phyloP scores from a whole-genome alignment of 192 early-diverging fungal genomes.

The Linnemannia hyalina region DNA sequence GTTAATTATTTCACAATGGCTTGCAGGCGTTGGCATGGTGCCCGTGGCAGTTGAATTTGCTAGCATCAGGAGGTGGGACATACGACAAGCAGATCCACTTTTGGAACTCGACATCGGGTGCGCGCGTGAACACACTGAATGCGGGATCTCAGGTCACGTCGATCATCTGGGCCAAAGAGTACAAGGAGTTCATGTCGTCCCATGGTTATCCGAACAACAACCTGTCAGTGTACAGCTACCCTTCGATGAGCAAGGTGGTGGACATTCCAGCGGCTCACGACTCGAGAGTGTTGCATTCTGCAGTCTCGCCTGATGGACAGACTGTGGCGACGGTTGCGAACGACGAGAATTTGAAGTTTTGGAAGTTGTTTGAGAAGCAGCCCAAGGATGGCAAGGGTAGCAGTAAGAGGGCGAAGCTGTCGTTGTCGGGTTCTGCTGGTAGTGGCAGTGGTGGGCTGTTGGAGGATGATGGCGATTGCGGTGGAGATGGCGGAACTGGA shows the following conservation, averaged over 20 bases:
- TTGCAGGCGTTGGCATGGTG: slow-evolving; percentile 93
- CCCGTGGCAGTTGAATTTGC: slow-evolving; percentile 85
- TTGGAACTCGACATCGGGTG: slow-evolving; percentile 87
- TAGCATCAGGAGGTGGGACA: slow-evolving; percentile 94
- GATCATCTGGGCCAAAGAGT: slow-evolving; percentile 87
- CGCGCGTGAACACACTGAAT: slow-evolving; percentile 73
- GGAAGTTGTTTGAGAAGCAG: slow-evolving; percentile 85
- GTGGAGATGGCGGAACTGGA: slow-evolving; percentile 9
- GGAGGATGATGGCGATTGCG: not conserved
- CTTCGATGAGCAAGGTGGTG: slow-evolving; percentile 75
- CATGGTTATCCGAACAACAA: slow-evolving; percentile 95
- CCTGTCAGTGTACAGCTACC: slow-evolving; percentile 87
- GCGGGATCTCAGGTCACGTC: slow-evolving; percentile 95
- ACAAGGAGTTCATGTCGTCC: slow-evolving; percentile 89
- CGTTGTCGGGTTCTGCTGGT: not conserved
- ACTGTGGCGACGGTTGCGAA: slow-evolving; percentile 92
- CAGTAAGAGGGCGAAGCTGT: not conserved
- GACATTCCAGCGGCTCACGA: slow-evolving; percentile 88
- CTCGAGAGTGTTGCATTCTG: slow-evolving; percentile 89
- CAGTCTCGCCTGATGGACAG: slow-evolving; percentile 93
- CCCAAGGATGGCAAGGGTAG: slow-evolving; percentile 24
- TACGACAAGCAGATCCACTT: slow-evolving; percentile 92
- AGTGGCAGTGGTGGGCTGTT: not conserved
- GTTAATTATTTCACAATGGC: slow-evolving; percentile 34
- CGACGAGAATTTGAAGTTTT: slow-evolving; percentile 97